These are phyloP conservation scores for Nakazawaea wyomingensis DNA, from an alignment of 805 yeast genomes.

Conservation along the genomic window DNA sequence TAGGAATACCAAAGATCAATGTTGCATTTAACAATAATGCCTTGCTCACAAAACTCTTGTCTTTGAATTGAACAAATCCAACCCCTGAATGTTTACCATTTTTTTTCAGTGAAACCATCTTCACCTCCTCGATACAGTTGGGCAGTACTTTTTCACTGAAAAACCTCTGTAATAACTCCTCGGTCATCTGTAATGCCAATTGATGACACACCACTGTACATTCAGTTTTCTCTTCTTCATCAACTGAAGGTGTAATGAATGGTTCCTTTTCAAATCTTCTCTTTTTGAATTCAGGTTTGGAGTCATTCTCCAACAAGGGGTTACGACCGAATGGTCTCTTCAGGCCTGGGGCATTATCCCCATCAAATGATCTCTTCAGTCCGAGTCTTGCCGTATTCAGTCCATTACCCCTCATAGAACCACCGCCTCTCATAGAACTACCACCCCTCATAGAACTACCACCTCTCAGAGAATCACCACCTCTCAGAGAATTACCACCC, in stretches of 20 bases:
- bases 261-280: conserved; percentile 1
- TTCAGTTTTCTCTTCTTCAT: neutral
- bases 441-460: neutral
- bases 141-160: conserved; percentile 3
- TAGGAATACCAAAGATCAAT: neutral
- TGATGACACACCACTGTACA: neutral
- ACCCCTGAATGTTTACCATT: neutral
- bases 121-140: neutral
- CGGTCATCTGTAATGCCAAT: neutral
- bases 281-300: neutral
- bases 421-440: neutral
- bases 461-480: neutral
- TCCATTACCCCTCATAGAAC: neutral
- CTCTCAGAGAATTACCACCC: neutral
- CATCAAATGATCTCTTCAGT: neutral
- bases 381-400: neutral
- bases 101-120: neutral
- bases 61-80: conserved; percentile 1
- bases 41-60: neutral
- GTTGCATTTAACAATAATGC: neutral
- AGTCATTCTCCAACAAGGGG: neutral
- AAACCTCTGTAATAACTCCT: neutral
- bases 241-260: neutral
- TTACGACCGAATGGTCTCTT: neutral
- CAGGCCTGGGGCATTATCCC: neutral